phyloP scores from a whole-genome alignment of 148 eudicot species.

The Heliosperma pusillum region DNA sequence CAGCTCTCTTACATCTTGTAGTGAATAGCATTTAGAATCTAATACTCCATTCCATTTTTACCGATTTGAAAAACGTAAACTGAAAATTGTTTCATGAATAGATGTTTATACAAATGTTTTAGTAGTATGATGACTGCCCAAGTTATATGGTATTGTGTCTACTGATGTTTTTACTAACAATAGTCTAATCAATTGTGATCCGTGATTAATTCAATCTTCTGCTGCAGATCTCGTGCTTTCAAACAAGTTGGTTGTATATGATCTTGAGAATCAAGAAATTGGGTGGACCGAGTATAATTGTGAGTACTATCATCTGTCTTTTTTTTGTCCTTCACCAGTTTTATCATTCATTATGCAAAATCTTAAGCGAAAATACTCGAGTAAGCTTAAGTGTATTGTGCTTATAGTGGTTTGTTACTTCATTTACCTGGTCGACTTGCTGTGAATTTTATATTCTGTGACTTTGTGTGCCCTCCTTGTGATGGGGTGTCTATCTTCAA shows the following conservation, averaged over 20 bases:
- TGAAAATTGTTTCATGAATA: not conserved
- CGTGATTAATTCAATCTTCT: not conserved
- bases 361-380: not conserved
- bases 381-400: not conserved
- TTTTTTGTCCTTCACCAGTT: not conserved
- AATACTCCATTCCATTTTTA: not conserved
- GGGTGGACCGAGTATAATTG: slow-evolving; percentile 60
- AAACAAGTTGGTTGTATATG: slow-evolving; percentile 54
- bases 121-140: not conserved
- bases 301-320: slow-evolving; percentile 25
- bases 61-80: not conserved
- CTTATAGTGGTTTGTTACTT: not conserved
- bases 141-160: not conserved
- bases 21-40: not conserved
- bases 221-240: slow-evolving; percentile 51
- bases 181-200: not conserved
- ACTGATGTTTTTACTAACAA: not conserved
- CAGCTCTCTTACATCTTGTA: no score
- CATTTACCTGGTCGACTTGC: not conserved
- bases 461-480: not conserved
- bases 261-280: slow-evolving; percentile 50
- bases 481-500: not conserved
- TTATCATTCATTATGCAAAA: not conserved
- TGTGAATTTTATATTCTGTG: not conserved
- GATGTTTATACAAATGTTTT: not conserved